These are phyloP conservation scores for Crithidia brevicula DNA, from an alignment of 208 protist species.

Conservation along the genomic window DNA sequence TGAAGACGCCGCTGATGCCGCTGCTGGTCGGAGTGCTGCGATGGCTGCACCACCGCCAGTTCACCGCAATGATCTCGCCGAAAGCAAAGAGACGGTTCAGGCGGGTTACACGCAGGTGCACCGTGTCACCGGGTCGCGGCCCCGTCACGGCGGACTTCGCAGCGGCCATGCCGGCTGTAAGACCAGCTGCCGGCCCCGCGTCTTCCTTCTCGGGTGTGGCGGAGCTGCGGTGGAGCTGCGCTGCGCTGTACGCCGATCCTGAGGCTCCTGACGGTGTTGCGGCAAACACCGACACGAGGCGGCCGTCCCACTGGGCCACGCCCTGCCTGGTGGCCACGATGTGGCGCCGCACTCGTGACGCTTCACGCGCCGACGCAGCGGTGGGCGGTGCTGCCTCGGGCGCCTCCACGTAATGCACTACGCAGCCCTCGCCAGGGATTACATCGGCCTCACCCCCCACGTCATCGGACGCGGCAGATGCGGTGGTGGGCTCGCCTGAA, in stretches of 20 bases:
- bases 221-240: background rate
- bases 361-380: too few species aligned
- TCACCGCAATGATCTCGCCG: constrained; percentile 78
- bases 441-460: constrained; percentile 23
- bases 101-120: constrained; percentile 68
- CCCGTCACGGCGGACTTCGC: constrained; percentile 37
- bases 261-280: background rate
- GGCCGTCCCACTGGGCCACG: constrained; percentile 79
- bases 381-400: background rate
- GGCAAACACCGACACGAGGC: constrained; percentile 49
- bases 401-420: constrained; percentile 37
- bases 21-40: constrained; percentile 8
- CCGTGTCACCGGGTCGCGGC: constrained; percentile 57
- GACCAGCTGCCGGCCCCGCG: too few species aligned
- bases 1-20: constrained; percentile 38
- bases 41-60: constrained; percentile 67
- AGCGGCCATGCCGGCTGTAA: constrained; percentile 3
- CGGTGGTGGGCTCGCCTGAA: background rate
- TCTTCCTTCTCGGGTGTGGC: too few species aligned
- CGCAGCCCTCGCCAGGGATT: constrained; percentile 60
- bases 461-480: background rate
- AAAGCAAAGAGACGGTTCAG: constrained; percentile 57
- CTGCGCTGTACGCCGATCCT: background rate
- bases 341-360: constrained; percentile 19
- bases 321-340: constrained; percentile 59